Base-by-base conservation (phyloP, 306 rosid genomes). In the Dalbergia cultrata region DNA sequence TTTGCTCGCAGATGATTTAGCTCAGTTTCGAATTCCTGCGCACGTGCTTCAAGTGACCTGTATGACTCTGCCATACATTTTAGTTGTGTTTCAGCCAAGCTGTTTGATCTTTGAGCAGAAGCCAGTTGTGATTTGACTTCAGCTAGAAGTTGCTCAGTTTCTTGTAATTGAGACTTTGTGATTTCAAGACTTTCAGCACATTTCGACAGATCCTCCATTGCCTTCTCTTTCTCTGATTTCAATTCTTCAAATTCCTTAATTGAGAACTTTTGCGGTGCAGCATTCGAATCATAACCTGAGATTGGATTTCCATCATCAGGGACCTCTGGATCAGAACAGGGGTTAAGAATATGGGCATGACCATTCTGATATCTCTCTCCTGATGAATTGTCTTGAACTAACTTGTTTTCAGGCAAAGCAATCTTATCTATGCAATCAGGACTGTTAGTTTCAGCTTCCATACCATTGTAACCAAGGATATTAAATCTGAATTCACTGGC, bases 401-500 rank as follows among this genome's bases (percentile, higher is more conserved):
- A 84, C 89, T 86, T 96, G 76, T 93, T 91, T 85, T 96, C 97
- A 2, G 97, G 98, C 83, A 96, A 82, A 64, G 92, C 99, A 72
- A 96, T 90, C 89, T 96, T 96, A 84, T 96, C 99, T 63, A 96
- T 96, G 81, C 99, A 96, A 87, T 96, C 97, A 45, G 99, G 97
- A 86, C 98, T 93, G 75, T 39, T 92, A 34, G 89, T 73, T 87
- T 92, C 99, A 9, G 88, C 82, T 85, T 86, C 97, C 31, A 77
- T 69, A 81, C 90, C 90, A 86, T 85, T 91, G 83, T 89, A 93
- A 34, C 97, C 97, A 71, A 90, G 87, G 82, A 90, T 88, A 77
- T 86, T 92, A 79, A 90, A 88, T 83, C 93, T 92, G 81, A 96
- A 95, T n/a, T 87, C 93, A 69, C 86, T 81, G 80, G 97, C 94